A percentile compares a stretch with the other conserved stretches of the same genome.
Evolutionary conservation across 306 rosid species (phyloP).

Genomic region (Rosa lucieae): DNA sequence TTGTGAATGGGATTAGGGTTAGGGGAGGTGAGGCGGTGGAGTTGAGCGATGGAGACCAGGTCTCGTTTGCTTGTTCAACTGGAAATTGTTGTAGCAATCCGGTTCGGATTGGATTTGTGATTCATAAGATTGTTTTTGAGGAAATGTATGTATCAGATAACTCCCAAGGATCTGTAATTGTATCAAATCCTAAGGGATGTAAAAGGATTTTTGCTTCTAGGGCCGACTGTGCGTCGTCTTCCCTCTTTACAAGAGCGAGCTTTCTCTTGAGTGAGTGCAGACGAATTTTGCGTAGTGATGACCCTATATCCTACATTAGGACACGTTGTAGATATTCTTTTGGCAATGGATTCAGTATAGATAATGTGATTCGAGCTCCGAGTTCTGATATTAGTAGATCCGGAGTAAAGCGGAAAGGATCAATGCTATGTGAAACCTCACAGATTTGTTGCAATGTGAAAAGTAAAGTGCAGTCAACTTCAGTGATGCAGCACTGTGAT

Average conservation of each 20-base stretch:
- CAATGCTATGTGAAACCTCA: not conserved
- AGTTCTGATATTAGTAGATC: not conserved
- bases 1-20: slow-evolving; percentile 56
- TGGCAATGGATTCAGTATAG: not conserved
- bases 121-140: slow-evolving; percentile 39
- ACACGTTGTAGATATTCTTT: not conserved
- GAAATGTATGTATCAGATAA: slow-evolving; percentile 12
- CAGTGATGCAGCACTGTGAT: slow-evolving; percentile 13
- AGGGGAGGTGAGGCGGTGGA: slow-evolving; percentile 45
- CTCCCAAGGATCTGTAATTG: slow-evolving; percentile 36
- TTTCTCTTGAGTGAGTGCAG: slow-evolving; percentile 48
- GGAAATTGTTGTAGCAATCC: slow-evolving; percentile 26
- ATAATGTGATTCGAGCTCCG: slow-evolving; percentile 14
- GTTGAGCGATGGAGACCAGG: slow-evolving; percentile 53
- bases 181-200: slow-evolving; percentile 35
- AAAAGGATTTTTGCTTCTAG: slow-evolving; percentile 63
- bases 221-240: not conserved
- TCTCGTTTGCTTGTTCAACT: slow-evolving; percentile 50
- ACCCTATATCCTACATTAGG: slow-evolving; percentile 45
- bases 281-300: slow-evolving; percentile 52
- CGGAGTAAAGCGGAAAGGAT: not conserved
- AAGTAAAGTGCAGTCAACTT: slow-evolving; percentile 25
- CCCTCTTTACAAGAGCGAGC: slow-evolving; percentile 40
- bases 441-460: slow-evolving; percentile 10
- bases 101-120: slow-evolving; percentile 53